Percentiles rank a stretch among this genome's conserved stretches.
Evolutionary conservation across 1,139 yeast genomes (phyloP).

Genomic region (Debaryomycetaceae sp.): DNA sequence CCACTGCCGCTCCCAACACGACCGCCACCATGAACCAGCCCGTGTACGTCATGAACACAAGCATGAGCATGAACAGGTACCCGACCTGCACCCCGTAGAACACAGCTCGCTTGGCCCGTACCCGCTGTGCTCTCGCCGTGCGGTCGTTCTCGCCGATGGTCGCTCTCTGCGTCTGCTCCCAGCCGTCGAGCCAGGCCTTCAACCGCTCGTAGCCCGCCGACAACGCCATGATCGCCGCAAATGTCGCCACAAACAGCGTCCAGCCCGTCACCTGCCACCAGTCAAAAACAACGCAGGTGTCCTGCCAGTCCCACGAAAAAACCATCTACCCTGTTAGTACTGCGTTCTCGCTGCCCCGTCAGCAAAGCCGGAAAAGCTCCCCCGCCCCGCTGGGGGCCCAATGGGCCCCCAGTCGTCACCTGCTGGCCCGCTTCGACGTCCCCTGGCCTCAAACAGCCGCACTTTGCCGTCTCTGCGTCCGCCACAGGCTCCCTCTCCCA

Average conservation of each 20-base stretch:
- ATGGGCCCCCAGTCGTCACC: too few species aligned
- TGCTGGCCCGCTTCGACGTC: too few species aligned
- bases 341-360: background rate
- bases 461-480: too few species aligned
- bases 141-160: conserved; percentile 13
- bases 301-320: conserved; percentile 77
- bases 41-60: conserved; percentile 79
- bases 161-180: conserved; percentile 22
- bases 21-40: conserved; percentile 81
- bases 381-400: too few species aligned
- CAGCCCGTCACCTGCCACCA: conserved; percentile 75
- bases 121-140: conserved; percentile 12
- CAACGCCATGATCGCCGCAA: conserved; percentile 46
- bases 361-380: too few species aligned
- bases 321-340: conserved; percentile 46
- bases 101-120: conserved; percentile 33
- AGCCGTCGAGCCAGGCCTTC: conserved; percentile 32
- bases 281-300: conserved; percentile 65
- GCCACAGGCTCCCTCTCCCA: too few species aligned
- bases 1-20: conserved; percentile 63
- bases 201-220: conserved; percentile 62
- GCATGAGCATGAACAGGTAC: conserved; percentile 73
- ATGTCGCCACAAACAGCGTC: conserved; percentile 50
- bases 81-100: conserved; percentile 73
- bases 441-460: too few species aligned